Evolutionary conservation across 78 protist genomes (phyloP).

Genomic region (Dictyostelium purpureum): DNA sequence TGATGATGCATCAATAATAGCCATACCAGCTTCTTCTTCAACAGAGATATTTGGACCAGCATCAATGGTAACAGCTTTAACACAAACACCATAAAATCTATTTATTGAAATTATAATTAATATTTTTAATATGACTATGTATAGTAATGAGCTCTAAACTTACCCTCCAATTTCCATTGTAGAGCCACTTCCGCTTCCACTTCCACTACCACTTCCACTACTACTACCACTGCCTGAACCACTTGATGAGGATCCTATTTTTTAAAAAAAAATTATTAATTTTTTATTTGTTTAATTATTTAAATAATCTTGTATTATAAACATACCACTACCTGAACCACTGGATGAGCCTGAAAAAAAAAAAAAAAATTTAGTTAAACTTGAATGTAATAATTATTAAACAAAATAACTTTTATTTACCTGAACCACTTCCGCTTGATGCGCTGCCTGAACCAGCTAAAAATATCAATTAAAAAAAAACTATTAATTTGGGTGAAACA

Average conservation of each 20-base stretch:
- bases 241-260: no score
- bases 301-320: no score
- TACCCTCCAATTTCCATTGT: not conserved
- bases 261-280: no score
- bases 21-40: slow-evolving; percentile 59
- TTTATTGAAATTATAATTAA: not conserved
- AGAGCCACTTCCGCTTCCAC: not conserved
- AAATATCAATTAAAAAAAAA: no score
- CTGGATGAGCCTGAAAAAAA: not conserved
- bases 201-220: not conserved
- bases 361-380: no score
- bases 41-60: slow-evolving; percentile 60
- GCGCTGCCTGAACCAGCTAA: slow-evolving; percentile 21
- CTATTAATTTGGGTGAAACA: no score
- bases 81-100: slow-evolving; percentile 41
- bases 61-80: slow-evolving; percentile 50
- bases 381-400: not conserved
- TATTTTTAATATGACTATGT: no score
- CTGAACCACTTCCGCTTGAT: slow-evolving; percentile 4
- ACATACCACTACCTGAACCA: slow-evolving; percentile 48
- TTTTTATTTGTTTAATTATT: no score
- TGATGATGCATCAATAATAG: slow-evolving; percentile 64
- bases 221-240: not conserved
- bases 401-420: not conserved
- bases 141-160: not conserved